These are phyloP conservation scores for Mycena filopes DNA, from an alignment of 768 basidiomycete genomes.

Conservation along the genomic window DNA sequence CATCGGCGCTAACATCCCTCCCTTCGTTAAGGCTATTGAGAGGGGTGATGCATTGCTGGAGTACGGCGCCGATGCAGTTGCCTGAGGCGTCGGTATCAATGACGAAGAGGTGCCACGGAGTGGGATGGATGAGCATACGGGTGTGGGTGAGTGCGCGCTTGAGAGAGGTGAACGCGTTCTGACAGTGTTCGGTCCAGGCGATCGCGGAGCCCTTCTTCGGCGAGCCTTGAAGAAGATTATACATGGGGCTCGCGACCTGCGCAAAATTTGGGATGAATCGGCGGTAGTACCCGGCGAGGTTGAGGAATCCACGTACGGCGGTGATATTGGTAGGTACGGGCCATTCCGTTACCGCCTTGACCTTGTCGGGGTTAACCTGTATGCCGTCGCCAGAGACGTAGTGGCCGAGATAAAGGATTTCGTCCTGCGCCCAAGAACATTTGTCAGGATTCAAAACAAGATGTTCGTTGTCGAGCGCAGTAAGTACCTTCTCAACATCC, in stretches of 20 bases:
- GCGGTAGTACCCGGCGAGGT: constrained; percentile 7
- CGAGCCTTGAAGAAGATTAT: constrained; percentile 6
- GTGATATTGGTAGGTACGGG: constrained; percentile 7
- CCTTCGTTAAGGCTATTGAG: constrained; percentile 12
- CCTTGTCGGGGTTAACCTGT: constrained; percentile 8
- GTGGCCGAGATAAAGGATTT: constrained; percentile 8
- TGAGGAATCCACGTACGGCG: constrained; percentile 8
- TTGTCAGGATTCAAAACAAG: constrained; percentile 5
- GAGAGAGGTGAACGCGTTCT: neutral
- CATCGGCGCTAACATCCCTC: constrained; percentile 1
- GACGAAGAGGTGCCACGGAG: constrained; percentile 17
- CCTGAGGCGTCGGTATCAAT: constrained; percentile 18
- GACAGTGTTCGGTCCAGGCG: neutral
- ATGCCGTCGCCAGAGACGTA: constrained; percentile 4
- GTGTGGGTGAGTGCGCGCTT: constrained; percentile 7
- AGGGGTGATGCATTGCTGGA: constrained; percentile 17
- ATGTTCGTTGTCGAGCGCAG: neutral
- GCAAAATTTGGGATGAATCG: constrained; percentile 8
- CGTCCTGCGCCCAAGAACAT: neutral
- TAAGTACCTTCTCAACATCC: constrained; percentile 12
- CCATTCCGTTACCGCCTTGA: neutral
- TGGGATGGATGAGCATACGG: constrained; percentile 16
- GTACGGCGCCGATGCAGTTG: constrained; percentile 16
- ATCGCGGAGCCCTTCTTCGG: constrained; percentile 7
- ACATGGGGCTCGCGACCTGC: constrained; percentile 4